Base-by-base conservation (phyloP, 352 stramenopile species). In the Phytophthora fragariaefolia region DNA sequence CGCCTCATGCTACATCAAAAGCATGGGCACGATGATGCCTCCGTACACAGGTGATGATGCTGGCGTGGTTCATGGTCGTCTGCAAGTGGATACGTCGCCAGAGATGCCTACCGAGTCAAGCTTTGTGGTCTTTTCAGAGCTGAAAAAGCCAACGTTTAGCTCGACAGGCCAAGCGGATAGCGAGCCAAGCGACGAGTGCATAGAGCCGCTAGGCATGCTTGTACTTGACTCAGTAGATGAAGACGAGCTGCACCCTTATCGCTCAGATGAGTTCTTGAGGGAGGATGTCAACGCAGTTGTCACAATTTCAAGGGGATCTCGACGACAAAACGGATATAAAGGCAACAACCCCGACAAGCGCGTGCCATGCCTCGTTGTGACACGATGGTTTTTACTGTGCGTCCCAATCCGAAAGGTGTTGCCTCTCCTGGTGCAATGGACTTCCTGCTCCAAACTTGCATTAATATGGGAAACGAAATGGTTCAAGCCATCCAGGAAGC, bases 151-250 rank as follows among this genome's bases (percentile, higher is more conserved):
- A 15, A 62, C 60, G 2, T 36, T 50, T 15, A 5, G 6, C 22
- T 26, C 47, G 8, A 18, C 54, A 18, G 32, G 36, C 10, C 17
- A 30, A 12, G 36, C 56, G 3, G 15, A 34, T 22, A 64, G n/a
- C 23, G 60, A 65, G 8, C 27, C 10, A 8, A 51, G 2, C 34
- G 27, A 42, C 32, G 51, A 61, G 24, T 63, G 24, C n/a, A 28
- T 18, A 8, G 50, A 56, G 0, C 58, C 66, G 15, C 22, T 74
- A 15, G 67, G 57, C 13, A 10, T 75, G 34, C 6, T 79, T 3
- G 66, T 74, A 4, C 24, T 79, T 17, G 72, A 79, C 47, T 76
- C 60, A 23, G 72, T 79, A 36, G 68, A 80, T 58, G 63, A 77
- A 34, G 72, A 80, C 34, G 72, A 80, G 23, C 48, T 79, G 34